phyloP scores from a whole-genome alignment of 1,284 basidiomycete species.

The Salmacisia buchloeana region DNA sequence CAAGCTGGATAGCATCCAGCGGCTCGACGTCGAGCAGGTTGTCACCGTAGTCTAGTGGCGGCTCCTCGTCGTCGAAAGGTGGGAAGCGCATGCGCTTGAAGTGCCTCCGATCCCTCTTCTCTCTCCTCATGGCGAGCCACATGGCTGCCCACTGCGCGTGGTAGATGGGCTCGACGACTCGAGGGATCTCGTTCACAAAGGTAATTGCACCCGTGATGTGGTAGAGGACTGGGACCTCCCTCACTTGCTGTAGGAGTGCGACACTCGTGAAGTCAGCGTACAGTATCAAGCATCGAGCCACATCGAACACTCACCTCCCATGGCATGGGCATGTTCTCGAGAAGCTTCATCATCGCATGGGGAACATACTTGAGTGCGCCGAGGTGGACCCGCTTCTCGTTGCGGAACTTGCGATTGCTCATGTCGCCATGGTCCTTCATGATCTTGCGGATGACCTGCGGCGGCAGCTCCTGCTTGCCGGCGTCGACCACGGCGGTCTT shows the following conservation, averaged over 20 bases:
- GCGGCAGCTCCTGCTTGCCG: conserved; percentile 68
- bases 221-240: conserved; percentile 54
- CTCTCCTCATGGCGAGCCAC: conserved; percentile 99
- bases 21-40: conserved; percentile 98
- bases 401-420: conserved; percentile 65
- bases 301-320: conserved; percentile 70
- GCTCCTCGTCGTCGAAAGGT: conserved; percentile 97
- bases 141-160: conserved; percentile 99
- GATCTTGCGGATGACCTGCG: conserved; percentile 65
- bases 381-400: conserved; percentile 97
- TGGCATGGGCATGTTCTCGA: conserved; percentile 98
- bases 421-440: conserved; percentile 52
- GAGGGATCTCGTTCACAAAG: conserved; percentile 96
- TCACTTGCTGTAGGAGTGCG: conserved; percentile 32
- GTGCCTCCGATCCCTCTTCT: conserved; percentile 96
- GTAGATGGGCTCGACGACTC: conserved; percentile 93
- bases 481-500: conserved; percentile 84
- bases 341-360: conserved; percentile 96
- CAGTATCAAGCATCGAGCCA: too few species aligned
- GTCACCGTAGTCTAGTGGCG: conserved; percentile 61
- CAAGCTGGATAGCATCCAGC: conserved; percentile 93
- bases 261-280: conserved; percentile 6
- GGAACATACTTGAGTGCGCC: conserved; percentile 98
- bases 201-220: conserved; percentile 97
- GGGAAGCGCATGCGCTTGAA: conserved; percentile 99